Conservation (phyloP, 306 rosid species). For the Dalbergia cultrata region DNA sequence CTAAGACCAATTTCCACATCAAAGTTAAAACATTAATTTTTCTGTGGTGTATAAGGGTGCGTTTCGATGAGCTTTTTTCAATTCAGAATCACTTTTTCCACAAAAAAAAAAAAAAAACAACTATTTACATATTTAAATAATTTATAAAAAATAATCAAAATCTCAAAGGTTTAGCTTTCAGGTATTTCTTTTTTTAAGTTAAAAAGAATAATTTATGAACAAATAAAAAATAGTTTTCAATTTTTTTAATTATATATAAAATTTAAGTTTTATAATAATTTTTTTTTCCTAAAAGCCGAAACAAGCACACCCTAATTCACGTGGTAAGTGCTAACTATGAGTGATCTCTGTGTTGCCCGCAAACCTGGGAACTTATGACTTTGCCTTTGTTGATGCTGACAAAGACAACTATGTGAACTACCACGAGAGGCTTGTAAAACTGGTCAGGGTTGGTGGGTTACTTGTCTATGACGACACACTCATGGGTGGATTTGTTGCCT, state of each 20-base stretch:
- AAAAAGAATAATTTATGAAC: no score
- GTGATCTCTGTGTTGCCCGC: conserved; percentile 31
- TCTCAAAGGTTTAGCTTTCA: no score
- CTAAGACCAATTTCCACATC: neutral
- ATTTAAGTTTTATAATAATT: no score
- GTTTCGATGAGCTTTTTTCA: neutral
- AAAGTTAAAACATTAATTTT: neutral
- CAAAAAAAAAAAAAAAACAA: no score
- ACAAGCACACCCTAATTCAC: no score
- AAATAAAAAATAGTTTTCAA: no score
- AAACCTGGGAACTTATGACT: conserved; percentile 53
- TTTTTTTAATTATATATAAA: no score
- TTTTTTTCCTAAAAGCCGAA: no score
- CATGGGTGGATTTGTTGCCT: conserved; percentile 54
- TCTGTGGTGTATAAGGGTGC: conserved; percentile 20
- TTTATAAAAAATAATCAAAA: no score
- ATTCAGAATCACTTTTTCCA: neutral
- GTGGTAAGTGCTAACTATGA: no score
- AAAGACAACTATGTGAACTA: conserved; percentile 54
- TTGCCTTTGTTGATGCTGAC: conserved; percentile 64
- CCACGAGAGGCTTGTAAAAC: conserved; percentile 59
- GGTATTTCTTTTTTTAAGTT: no score
- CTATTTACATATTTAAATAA: no score
- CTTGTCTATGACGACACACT: conserved; percentile 55
- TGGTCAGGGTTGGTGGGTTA: conserved; percentile 60